Percentiles rank a stretch among this genome's conserved stretches.
Evolutionary conservation across 176 grass and related monocot species (phyloP).

Genomic region (Lolium perenne): DNA sequence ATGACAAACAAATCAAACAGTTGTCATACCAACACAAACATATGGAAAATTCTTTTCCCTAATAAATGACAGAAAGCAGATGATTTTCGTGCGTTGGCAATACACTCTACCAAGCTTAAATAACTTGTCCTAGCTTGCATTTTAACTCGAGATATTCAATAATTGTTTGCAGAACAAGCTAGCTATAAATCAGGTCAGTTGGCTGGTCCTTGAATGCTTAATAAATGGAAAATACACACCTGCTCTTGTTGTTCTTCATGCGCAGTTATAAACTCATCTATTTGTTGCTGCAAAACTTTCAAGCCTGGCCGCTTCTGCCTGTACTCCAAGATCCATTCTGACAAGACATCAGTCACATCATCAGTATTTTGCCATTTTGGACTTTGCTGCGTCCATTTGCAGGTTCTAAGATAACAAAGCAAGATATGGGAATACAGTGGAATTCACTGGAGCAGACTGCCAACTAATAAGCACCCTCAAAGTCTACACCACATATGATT

Average conservation of each 20-base stretch:
- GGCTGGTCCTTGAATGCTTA: constrained; percentile 29
- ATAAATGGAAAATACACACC: constrained; percentile 46
- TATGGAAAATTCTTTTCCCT: not conserved
- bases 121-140: not conserved
- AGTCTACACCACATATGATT: not conserved
- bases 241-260: constrained; percentile 85
- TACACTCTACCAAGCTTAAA: not conserved
- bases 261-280: constrained; percentile 88
- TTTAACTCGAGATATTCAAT: not conserved
- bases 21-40: not conserved
- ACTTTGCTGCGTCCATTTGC: constrained; percentile 22
- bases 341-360: constrained; percentile 28
- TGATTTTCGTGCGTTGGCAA: not conserved
- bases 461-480: constrained; percentile 1
- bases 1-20: not conserved
- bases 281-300: constrained; percentile 77
- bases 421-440: not conserved
- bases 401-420: constrained; percentile 5
- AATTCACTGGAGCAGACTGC: constrained; percentile 21
- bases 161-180: constrained; percentile 23
- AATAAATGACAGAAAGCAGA: constrained; percentile 21
- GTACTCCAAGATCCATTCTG: constrained; percentile 93
- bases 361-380: constrained; percentile 30
- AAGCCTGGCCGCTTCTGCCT: constrained; percentile 69
- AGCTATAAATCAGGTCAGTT: not conserved